Evolutionary conservation across 108 stramenopile species (phyloP), one percentile per base, ranked within the genome.

Genomic region (Discostella pseudostelligera): DNA sequence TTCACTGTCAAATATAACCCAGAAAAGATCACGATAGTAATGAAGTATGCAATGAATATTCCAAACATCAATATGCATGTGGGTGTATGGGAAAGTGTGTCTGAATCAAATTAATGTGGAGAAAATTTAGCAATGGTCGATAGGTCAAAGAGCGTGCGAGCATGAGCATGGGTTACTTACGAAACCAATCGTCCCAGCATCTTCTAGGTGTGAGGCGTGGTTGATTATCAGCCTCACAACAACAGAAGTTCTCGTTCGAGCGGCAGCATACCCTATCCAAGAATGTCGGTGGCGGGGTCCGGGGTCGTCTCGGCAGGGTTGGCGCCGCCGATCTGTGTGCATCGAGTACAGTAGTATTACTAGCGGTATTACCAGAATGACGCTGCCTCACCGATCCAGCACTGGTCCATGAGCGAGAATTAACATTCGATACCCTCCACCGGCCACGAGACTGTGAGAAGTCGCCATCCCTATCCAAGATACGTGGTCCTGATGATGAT

Each of bases 181-280:
- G 83, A 56, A 86, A 92, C 91, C 91, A 92, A 63, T 87, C 84
- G 39, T 88, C 74, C 84, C 86, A 88, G 20, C 82, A 74, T n/a
- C 70, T 51, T 39, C 80, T 40, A 17, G 60, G 50, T 25, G 47
- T 50, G 72, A 59, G 25, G 59, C 39, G 26, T 51, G n/a, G 58
- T 39, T 16, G 13, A 3, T 39, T 36, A 24, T 26, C 7, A 51
- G 40, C 13, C 39, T 69, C 24, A 36, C 22, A 42, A 65, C 29
- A 56, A 24, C 35, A 54, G 32, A 32, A 56, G 32, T 32, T 4
- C 4, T 4, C 32, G 42, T 32, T 28, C 26, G 45, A 40, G 37
- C 35, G n/a, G 37, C 39, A 54, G 32, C 32, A 56, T 26, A 56
- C 9, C 17, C 37, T 22, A 44, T 45, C 8, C 39, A 7, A 62